Percentiles rank a stretch among this genome's conserved stretches.
phyloP scores from a whole-genome alignment of 139 green algal genomes.

The Haematococcus lacustris region DNA sequence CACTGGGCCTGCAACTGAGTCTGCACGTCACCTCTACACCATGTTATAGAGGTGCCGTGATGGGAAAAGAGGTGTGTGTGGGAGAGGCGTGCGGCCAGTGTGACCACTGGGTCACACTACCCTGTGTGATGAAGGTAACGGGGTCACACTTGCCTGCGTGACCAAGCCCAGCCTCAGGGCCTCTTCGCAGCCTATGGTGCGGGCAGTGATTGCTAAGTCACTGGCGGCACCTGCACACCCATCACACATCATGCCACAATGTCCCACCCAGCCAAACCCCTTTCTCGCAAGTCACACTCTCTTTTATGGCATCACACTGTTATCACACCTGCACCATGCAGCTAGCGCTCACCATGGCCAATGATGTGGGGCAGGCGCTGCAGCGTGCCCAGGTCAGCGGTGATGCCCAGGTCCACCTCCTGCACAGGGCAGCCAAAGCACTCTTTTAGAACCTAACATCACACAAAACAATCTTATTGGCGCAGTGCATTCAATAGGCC shows the following conservation, averaged over 20 bases:
- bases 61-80: background rate
- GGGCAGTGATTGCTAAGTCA: conserved; percentile 75
- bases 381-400: conserved; percentile 83
- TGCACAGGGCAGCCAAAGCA: too few species aligned
- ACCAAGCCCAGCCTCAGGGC: conserved; percentile 50
- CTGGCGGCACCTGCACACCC: conserved; percentile 31
- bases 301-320: background rate
- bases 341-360: conserved; percentile 51
- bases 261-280: background rate
- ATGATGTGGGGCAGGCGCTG: conserved; percentile 81
- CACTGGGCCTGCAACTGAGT: background rate
- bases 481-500: background rate
- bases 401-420: conserved; percentile 87
- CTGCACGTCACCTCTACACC: background rate
- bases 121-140: background rate
- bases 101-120: background rate
- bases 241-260: background rate
- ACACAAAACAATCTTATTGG: background rate
- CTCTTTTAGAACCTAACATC: background rate
- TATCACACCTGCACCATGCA: background rate
- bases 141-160: conserved; percentile 12
- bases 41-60: background rate
- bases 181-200: conserved; percentile 33
- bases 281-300: background rate
- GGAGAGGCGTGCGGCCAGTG: background rate